These are phyloP conservation scores for Apiotrichum mycotoxinovorans DNA, from an alignment of 1,284 basidiomycete genomes.

Conservation along the genomic window DNA sequence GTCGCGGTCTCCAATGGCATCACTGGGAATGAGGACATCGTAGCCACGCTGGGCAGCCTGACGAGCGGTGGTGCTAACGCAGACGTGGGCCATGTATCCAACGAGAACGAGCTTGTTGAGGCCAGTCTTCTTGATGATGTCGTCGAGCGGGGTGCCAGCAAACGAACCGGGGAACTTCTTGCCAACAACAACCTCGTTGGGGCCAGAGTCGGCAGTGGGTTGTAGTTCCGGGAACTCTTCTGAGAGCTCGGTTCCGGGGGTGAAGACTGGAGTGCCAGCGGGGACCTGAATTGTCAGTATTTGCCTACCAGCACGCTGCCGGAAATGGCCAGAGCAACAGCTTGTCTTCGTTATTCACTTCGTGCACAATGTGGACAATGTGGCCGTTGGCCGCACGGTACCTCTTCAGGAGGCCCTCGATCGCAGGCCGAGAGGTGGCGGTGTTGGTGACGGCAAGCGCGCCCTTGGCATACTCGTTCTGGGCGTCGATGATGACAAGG, in stretches of 20 bases:
- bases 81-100: slow-evolving; percentile 34
- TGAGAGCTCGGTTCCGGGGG: slow-evolving; percentile 26
- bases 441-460: slow-evolving; percentile 19
- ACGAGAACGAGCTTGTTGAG: slow-evolving; percentile 23
- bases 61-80: slow-evolving; percentile 28
- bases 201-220: slow-evolving; percentile 2
- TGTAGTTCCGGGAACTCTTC: slow-evolving; percentile 26
- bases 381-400: slow-evolving; percentile 20
- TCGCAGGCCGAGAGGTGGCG: slow-evolving; percentile 20
- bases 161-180: slow-evolving; percentile 30
- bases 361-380: slow-evolving; percentile 28
- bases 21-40: slow-evolving; percentile 23
- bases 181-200: slow-evolving; percentile 20
- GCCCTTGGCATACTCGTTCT: slow-evolving; percentile 33
- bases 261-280: slow-evolving; percentile 28
- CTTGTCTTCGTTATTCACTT: slow-evolving; percentile 7
- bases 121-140: slow-evolving; percentile 20
- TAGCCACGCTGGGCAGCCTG: slow-evolving; percentile 28
- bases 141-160: slow-evolving; percentile 26
- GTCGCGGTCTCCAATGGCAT: slow-evolving; percentile 31
- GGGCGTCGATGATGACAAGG: slow-evolving; percentile 33
- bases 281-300: slow-evolving; percentile 15
- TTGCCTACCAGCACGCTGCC: too few species aligned
- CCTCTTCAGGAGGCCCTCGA: slow-evolving; percentile 18
- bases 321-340: neutral